phyloP scores from a whole-genome alignment of 2,329 filamentous ascomycete species.

The Aureobasidium sp. region DNA sequence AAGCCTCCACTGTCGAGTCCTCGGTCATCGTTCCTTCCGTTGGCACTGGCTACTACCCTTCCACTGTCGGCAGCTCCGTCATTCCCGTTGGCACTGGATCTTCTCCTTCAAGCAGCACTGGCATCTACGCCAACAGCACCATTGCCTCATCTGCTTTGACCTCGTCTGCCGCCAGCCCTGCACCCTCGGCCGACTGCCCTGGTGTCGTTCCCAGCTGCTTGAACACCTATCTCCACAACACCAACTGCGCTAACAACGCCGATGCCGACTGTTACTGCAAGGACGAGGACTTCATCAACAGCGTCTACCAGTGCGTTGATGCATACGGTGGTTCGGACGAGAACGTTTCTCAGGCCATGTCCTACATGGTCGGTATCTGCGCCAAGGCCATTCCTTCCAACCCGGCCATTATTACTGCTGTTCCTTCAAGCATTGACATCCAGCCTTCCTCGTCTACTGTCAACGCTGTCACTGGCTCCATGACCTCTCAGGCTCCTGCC shows the following conservation, averaged over 20 bases:
- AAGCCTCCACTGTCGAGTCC: neutral
- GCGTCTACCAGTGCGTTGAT: conserved; percentile 72
- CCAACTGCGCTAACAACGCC: conserved; percentile 74
- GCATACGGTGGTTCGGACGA: conserved; percentile 60
- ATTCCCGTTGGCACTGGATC: conserved; percentile 7
- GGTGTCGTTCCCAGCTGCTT: conserved; percentile 75
- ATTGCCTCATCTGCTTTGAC: neutral
- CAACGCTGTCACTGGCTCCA: conserved; percentile 8
- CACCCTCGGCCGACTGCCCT: conserved; percentile 42
- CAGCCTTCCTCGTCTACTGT: conserved; percentile 30
- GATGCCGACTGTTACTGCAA: conserved; percentile 84
- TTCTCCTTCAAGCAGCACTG: neutral
- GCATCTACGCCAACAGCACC: neutral
- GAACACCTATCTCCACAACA: conserved; percentile 75
- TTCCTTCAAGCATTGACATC: conserved; percentile 51
- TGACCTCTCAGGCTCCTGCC: neutral
- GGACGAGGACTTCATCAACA: conserved; percentile 62
- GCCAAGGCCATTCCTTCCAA: conserved; percentile 64
- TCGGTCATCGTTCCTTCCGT: neutral
- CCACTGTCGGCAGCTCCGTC: neutral
- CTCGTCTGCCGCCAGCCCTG: neutral
- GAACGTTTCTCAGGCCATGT: conserved; percentile 61
- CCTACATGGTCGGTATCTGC: conserved; percentile 88
- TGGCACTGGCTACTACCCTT: conserved; percentile 4
- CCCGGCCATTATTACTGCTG: conserved; percentile 74